Evolutionary conservation across 1,284 basidiomycete genomes (phyloP).

Genomic region (Baeospora myosura): DNA sequence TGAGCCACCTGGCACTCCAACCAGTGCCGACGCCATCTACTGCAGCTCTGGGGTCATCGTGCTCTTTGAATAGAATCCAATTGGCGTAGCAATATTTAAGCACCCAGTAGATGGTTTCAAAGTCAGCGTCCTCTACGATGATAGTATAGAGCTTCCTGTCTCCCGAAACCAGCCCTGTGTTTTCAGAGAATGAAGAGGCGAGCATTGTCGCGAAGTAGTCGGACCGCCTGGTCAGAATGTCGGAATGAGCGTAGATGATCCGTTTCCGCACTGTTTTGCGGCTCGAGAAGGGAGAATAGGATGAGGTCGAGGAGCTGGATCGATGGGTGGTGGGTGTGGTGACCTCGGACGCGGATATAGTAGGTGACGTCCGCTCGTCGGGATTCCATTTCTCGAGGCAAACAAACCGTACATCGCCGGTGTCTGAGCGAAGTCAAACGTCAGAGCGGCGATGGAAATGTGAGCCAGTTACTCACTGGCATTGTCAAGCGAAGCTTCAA

Average conservation of each 20-base stretch:
- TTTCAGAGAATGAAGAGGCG: slow-evolving; percentile 61
- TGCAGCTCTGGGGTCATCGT: slow-evolving; percentile 57
- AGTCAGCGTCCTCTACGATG: slow-evolving; percentile 77
- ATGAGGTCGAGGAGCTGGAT: slow-evolving; percentile 31
- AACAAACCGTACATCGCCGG: slow-evolving; percentile 51
- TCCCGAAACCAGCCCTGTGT: slow-evolving; percentile 24
- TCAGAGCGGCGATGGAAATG: neutral
- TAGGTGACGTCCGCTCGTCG: slow-evolving; percentile 26
- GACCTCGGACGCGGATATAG: slow-evolving; percentile 14
- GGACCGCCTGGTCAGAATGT: slow-evolving; percentile 63
- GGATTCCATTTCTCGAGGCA: slow-evolving; percentile 53
- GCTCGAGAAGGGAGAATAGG: slow-evolving; percentile 33
- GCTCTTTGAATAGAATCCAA: slow-evolving; percentile 58
- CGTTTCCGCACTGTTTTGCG: slow-evolving; percentile 54
- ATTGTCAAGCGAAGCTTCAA: slow-evolving; percentile 59
- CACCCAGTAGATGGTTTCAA: slow-evolving; percentile 78
- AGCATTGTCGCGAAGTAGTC: slow-evolving; percentile 82
- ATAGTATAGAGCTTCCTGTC: slow-evolving; percentile 59
- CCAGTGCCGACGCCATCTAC: slow-evolving; percentile 55
- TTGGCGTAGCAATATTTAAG: slow-evolving; percentile 78
- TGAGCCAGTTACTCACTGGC: slow-evolving; percentile 41
- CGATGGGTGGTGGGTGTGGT: slow-evolving; percentile 19
- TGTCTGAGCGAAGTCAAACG: slow-evolving; percentile 26
- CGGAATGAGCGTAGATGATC: slow-evolving; percentile 75
- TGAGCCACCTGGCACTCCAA: slow-evolving; percentile 55